These are phyloP conservation scores for Westerdykella sp. DNA, from an alignment of 2,329 filamentous ascomycete genomes.

Conservation along the genomic window DNA sequence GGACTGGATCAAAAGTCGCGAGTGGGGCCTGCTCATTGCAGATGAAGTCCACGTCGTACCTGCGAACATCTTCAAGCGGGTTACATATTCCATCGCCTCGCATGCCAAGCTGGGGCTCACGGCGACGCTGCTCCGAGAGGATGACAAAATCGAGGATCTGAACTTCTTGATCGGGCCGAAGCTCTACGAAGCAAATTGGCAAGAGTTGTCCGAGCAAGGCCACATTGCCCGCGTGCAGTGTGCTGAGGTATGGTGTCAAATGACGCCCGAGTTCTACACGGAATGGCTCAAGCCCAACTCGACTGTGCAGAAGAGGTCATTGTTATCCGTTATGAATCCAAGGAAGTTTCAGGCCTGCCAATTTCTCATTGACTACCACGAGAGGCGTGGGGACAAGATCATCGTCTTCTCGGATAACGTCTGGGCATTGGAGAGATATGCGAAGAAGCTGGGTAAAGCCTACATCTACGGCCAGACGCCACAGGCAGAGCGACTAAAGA, in stretches of 20 bases:
- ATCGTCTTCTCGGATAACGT: slow-evolving; percentile 99
- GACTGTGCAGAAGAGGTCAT: slow-evolving; percentile 58
- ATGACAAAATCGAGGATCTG: slow-evolving; percentile 95
- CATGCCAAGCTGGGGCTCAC: slow-evolving; percentile 94
- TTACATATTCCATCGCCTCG: slow-evolving; percentile 86
- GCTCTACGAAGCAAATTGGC: slow-evolving; percentile 98
- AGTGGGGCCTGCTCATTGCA: slow-evolving; percentile 96
- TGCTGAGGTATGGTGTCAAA: slow-evolving; percentile 97
- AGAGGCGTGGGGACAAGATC: slow-evolving; percentile 89
- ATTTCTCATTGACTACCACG: slow-evolving; percentile 97
- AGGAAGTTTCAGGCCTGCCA: slow-evolving; percentile 95
- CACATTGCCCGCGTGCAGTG: slow-evolving; percentile 97
- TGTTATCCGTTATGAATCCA: slow-evolving; percentile 96
- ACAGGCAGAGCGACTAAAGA: slow-evolving; percentile 76
- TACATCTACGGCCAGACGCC: slow-evolving; percentile 88
- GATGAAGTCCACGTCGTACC: slow-evolving; percentile 98
- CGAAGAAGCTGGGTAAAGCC: slow-evolving; percentile 73
- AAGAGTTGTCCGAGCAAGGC: slow-evolving; percentile 93
- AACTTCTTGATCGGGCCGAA: slow-evolving; percentile 98
- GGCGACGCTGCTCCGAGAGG: slow-evolving; percentile 87
- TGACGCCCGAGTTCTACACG: slow-evolving; percentile 97
- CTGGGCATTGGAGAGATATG: slow-evolving; percentile 82
- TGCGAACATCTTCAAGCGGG: slow-evolving; percentile 90
- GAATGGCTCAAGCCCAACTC: slow-evolving; percentile 66
- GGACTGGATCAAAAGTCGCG: slow-evolving; percentile 79